A percentile compares a stretch with the other conserved stretches of the same genome.
These are phyloP conservation scores for Westerdykella aurantiaca DNA, from an alignment of 2,329 filamentous ascomycete species.

Conservation along the genomic window DNA sequence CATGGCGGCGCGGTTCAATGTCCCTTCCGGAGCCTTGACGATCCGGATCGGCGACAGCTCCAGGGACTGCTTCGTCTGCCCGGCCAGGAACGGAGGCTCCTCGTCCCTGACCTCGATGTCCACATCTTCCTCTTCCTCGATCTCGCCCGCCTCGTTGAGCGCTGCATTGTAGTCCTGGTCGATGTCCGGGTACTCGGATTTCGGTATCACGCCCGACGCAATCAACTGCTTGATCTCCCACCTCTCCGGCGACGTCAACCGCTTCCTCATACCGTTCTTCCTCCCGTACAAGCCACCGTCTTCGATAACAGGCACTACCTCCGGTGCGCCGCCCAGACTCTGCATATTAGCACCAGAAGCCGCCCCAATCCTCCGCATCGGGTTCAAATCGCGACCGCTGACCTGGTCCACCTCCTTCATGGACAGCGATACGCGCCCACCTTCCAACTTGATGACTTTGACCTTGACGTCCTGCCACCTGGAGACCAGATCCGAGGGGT, in stretches of 20 bases:
- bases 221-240: constrained; percentile 98
- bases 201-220: constrained; percentile 87
- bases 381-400: constrained; percentile 75
- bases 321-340: constrained; percentile 58
- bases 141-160: constrained; percentile 74
- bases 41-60: constrained; percentile 94
- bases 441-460: constrained; percentile 84
- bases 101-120: constrained; percentile 97
- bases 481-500: constrained; percentile 81
- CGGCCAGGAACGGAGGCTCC: constrained; percentile 90
- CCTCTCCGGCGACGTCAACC: constrained; percentile 91
- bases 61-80: constrained; percentile 92
- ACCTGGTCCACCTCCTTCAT: constrained; percentile 97
- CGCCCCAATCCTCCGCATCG: constrained; percentile 59
- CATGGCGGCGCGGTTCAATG: constrained; percentile 94
- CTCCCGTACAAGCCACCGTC: constrained; percentile 44
- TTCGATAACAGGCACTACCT: constrained; percentile 58
- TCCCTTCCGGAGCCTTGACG: constrained; percentile 96
- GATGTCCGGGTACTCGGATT: constrained; percentile 87
- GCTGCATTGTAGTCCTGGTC: constrained; percentile 91
- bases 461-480: constrained; percentile 82
- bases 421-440: constrained; percentile 73
- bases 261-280: constrained; percentile 63
- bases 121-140: constrained; percentile 92
- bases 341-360: constrained; percentile 89